Base-by-base conservation (phyloP, 1,284 basidiomycete genomes). In the Polyporus tsugae region DNA sequence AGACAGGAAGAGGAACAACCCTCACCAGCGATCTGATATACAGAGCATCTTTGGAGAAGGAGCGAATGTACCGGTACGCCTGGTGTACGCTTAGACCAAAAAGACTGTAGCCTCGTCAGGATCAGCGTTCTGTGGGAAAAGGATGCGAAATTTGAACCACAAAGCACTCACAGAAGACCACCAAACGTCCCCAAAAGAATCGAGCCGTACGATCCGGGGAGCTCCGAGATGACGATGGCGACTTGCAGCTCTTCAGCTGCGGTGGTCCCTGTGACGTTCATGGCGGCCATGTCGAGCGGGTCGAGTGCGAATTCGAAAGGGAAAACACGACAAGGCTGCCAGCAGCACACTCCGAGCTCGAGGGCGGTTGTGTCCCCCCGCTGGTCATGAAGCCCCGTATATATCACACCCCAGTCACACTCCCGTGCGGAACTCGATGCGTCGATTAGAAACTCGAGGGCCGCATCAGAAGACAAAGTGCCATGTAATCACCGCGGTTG, bases 11-110 rank as follows among this genome's bases (percentile, higher is more conserved):
- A 36, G 5, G 33, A 35, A 42, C 38, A 10, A 15, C 59, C 57
- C 65, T 41, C 52, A 66, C 65, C 60, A 66, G 11, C 4, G n/a
- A 62, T 55, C 65, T 49, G n/a, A 66, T 66, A 41, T 62, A 66
- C 19, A 57, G 17, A 25, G 60, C 53, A 53, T 66, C 65, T 15
- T 49, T 41, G 10, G 65, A 49, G 38, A 66, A 66, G 49, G 53
- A 38, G 17, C 44, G 60, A 6, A 39, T 33, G 36, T 66, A 66
- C 17, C 60, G 60, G 49, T 66, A 62, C n/a, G 33, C 33, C 60
- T 66, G 65, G 33, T 66, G 65, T n/a, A 66, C 25, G 19, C 49
- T 36, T 29, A 66, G 22, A 10, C 65, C 65, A 46, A 53, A 66
- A 49, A 61, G 42, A 29, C 65, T 66, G 38, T 0, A n/a, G 10